A percentile compares a stretch with the other conserved stretches of the same genome.
These are phyloP conservation scores for Picochlorum sp. DNA, from an alignment of 139 green algal species.

Conservation along the genomic window DNA sequence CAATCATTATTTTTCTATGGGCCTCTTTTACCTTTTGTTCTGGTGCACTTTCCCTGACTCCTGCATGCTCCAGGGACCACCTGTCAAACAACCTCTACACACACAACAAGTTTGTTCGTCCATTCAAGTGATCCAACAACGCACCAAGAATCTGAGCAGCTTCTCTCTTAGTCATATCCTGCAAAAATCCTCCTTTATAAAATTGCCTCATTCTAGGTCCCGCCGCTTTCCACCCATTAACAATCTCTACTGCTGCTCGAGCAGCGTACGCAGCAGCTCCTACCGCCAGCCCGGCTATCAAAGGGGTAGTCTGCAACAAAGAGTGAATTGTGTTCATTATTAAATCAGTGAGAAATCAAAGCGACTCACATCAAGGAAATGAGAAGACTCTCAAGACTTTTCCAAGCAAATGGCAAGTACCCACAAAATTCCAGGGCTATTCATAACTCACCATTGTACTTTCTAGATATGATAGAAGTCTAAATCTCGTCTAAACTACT, in stretches of 20 bases:
- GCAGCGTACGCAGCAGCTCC: constrained; percentile 71
- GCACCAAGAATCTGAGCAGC: constrained; percentile 85
- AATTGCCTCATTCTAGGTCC: constrained; percentile 46
- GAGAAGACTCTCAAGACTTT: too few species aligned
- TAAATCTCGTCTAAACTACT: too few species aligned
- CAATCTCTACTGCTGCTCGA: constrained; percentile 55
- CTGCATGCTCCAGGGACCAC: background rate
- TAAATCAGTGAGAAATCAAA: too few species aligned
- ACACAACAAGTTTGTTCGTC: background rate
- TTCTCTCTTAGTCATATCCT: constrained; percentile 89
- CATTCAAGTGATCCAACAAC: background rate
- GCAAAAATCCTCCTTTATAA: constrained; percentile 89
- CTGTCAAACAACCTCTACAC: background rate
- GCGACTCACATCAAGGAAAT: too few species aligned
- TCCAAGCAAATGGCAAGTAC: too few species aligned
- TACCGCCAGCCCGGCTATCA: constrained; percentile 74
- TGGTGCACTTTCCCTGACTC: constrained; percentile 67
- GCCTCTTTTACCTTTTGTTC: constrained; percentile 87
- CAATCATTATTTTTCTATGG: constrained; percentile 92
- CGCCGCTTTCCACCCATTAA: constrained; percentile 44
- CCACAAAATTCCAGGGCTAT: too few species aligned
- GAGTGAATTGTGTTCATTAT: too few species aligned
- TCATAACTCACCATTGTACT: too few species aligned
- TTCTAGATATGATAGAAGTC: too few species aligned
- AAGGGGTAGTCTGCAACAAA: constrained; percentile 68